phyloP scores from a whole-genome alignment of 768 basidiomycete species.

The Agaricus sinodeliciosus region DNA sequence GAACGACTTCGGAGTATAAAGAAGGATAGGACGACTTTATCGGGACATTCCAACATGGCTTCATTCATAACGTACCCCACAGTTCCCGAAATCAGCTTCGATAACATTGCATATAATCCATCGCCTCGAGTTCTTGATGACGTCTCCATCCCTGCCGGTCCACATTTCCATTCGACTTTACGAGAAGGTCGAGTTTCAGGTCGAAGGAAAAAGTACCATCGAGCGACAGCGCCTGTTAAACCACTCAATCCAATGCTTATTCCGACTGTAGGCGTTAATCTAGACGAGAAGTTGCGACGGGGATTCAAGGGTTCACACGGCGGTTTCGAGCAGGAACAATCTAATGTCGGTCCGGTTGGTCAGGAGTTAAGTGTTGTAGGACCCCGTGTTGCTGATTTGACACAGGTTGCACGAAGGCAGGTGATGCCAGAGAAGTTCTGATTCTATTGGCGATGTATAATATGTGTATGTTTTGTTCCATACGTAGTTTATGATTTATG shows the following conservation, averaged over 20 bases:
- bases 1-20: not conserved
- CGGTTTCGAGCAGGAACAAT: too few species aligned
- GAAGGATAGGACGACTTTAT: not conserved
- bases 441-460: not conserved
- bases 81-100: too few species aligned
- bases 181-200: not conserved
- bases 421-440: not conserved
- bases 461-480: not conserved
- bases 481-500: too few species aligned
- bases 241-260: not conserved
- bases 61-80: too few species aligned
- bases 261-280: not conserved
- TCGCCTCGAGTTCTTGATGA: too few species aligned
- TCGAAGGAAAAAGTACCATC: not conserved
- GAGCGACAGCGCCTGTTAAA: not conserved
- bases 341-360: not conserved
- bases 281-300: not conserved
- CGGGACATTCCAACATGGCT: not conserved
- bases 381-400: not conserved
- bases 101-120: too few species aligned
- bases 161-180: not conserved
- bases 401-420: not conserved
- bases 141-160: not conserved
- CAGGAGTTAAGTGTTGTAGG: not conserved
- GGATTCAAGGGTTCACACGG: not conserved